Percentiles rank a stretch among this genome's conserved stretches.
phyloP scores from a whole-genome alignment of 108 stramenopile genomes.

The Fistulifera pelliculosa region DNA sequence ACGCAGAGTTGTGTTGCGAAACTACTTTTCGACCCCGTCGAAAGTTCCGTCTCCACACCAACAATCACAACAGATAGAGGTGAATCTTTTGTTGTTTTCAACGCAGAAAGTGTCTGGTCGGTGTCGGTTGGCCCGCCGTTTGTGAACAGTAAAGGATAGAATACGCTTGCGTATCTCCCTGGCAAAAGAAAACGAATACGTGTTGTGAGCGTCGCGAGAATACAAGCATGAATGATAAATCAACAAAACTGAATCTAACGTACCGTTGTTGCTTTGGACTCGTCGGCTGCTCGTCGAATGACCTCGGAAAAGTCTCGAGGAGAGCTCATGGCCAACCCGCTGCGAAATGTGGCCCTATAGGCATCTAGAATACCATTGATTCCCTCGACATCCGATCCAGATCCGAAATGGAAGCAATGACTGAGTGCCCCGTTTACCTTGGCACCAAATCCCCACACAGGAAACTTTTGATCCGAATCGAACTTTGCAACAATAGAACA shows the following conservation, averaged over 20 bases:
- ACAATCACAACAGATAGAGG: constrained; percentile 56
- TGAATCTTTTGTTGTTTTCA: constrained; percentile 22
- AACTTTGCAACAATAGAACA: constrained; percentile 39
- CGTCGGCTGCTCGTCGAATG: constrained; percentile 57
- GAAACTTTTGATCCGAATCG: constrained; percentile 64
- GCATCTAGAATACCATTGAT: constrained; percentile 69
- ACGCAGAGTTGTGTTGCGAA: constrained; percentile 18
- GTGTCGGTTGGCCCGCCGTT: constrained; percentile 60
- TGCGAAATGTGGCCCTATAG: constrained; percentile 47
- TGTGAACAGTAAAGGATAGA: constrained; percentile 66
- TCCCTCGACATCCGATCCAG: constrained; percentile 38
- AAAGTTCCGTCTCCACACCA: constrained; percentile 55
- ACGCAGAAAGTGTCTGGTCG: constrained; percentile 30
- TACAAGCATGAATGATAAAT: not conserved
- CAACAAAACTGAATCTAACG: not conserved
- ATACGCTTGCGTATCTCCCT: constrained; percentile 25
- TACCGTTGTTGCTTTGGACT: constrained; percentile 30
- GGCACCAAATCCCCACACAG: constrained; percentile 87
- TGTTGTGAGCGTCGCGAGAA: no score
- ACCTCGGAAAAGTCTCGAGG: constrained; percentile 82
- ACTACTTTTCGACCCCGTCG: constrained; percentile 14
- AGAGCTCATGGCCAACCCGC: constrained; percentile 58
- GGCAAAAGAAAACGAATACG: not conserved
- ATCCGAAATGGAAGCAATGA: constrained; percentile 69
- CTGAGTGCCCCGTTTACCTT: constrained; percentile 70